Evolutionary conservation across 352 stramenopile species (phyloP).

Genomic region (Bremia lactucae): DNA sequence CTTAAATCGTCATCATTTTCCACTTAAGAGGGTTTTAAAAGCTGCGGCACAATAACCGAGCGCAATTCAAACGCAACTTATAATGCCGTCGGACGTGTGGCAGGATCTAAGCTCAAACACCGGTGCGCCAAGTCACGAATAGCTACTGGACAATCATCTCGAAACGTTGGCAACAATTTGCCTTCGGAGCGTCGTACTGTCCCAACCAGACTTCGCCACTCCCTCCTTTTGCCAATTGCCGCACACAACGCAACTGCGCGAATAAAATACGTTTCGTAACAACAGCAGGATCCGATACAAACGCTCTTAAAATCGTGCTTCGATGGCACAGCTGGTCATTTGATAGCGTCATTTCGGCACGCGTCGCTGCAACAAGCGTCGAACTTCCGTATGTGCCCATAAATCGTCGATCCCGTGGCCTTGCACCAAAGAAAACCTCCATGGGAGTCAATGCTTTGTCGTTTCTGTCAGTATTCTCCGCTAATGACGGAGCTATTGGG

Average conservation of each 20-base stretch:
- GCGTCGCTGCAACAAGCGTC: conserved; percentile 27
- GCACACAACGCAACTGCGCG: conserved; percentile 57
- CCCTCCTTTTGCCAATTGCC: conserved; percentile 60
- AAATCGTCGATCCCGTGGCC: conserved; percentile 23
- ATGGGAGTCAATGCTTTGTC: conserved; percentile 35
- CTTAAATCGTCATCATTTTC: too few species aligned
- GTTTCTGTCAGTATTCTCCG: conserved; percentile 8
- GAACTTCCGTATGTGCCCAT: conserved; percentile 17
- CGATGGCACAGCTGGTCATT: conserved; percentile 57
- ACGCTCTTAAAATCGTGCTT: conserved; percentile 40
- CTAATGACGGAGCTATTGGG: conserved; percentile 13
- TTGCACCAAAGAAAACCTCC: conserved; percentile 39
- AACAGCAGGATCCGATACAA: conserved; percentile 56
- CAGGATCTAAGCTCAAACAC: conserved; percentile 54
- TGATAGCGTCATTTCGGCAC: conserved; percentile 40
- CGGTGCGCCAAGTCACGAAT: conserved; percentile 45
- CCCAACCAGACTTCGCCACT: conserved; percentile 78
- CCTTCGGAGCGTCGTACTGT: conserved; percentile 64
- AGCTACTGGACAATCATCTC: conserved; percentile 41
- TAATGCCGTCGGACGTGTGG: conserved; percentile 51
- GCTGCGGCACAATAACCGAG: conserved; percentile 33
- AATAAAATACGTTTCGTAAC: conserved; percentile 72
- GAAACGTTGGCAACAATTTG: conserved; percentile 63
- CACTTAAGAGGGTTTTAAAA: too few species aligned
- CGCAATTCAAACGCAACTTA: conserved; percentile 57